Percentiles rank a stretch among this genome's conserved stretches.
Conservation (phyloP, 208 protist species). For the Trypanosoma scelopori region DNA sequence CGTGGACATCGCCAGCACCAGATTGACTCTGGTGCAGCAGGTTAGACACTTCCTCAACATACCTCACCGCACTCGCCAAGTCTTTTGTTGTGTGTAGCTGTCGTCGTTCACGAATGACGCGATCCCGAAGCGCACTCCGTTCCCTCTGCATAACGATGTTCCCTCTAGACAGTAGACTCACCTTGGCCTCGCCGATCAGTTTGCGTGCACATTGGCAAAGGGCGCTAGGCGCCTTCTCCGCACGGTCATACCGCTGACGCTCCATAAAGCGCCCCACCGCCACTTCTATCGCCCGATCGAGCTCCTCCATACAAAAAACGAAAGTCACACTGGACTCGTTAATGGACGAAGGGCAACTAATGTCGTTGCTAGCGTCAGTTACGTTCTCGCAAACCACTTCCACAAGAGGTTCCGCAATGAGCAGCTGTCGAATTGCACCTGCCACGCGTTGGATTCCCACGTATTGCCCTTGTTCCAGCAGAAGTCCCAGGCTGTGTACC, state of each 20-base stretch:
- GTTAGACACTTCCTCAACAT: conserved; percentile 25
- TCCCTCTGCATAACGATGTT: conserved; percentile 53
- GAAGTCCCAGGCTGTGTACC: conserved; percentile 72
- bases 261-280: conserved; percentile 25
- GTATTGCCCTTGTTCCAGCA: conserved; percentile 52
- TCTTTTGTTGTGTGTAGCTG: conserved; percentile 73
- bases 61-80: conserved; percentile 51
- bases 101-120: conserved; percentile 46
- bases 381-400: conserved; percentile 58
- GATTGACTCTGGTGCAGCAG: conserved; percentile 20
- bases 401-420: conserved; percentile 66
- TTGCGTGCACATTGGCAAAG: conserved; percentile 47
- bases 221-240: conserved; percentile 29
- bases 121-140: conserved; percentile 37
- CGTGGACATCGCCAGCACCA: conserved; percentile 18
- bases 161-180: conserved; percentile 37
- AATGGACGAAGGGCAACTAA: conserved; percentile 43
- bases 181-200: conserved; percentile 21
- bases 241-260: background rate
- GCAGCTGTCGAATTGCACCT: conserved; percentile 56
- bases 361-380: conserved; percentile 9
- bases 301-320: conserved; percentile 72
- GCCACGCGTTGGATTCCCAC: conserved; percentile 56
- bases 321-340: conserved; percentile 60
- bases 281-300: conserved; percentile 47